Base-by-base conservation (phyloP, 2,329 filamentous ascomycete species). In the Zalaria obscura region DNA sequence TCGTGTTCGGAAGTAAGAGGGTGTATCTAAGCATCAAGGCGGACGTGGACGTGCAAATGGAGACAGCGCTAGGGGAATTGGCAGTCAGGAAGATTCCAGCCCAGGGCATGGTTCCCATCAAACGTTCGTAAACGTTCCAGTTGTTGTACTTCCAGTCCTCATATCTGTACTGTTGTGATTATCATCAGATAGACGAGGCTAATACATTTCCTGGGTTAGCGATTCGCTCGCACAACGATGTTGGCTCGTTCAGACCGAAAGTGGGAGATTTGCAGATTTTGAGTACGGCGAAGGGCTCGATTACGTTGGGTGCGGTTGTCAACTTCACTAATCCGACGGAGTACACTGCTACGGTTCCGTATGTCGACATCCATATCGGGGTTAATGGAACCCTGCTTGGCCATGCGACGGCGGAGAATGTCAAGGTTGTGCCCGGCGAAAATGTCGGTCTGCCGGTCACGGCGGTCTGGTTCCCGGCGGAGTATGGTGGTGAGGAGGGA, bases 251-350 rank as follows among this genome's bases (percentile, higher is more conserved):
- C 31, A 62, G 65, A 33, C 83, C 85, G 10, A 73, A 78, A 51
- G 67, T 94, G 44, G 76, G 77, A 42, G 76, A 81, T 46, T 63
- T 96, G 31, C 72, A 73, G 48, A 76, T 96, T 43, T 56, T 82
- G 34, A 76, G 82, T 42, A 93, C 87, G 0, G 80, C 80, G 1
- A 65, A 72, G 31, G 76, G 76, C 3, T 82, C 82, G 3, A 68
- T 95, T 37, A 76, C 73, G 18, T 64, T 96, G 31, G 69, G 78
- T 53, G 82, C 83, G 9, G 63, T 68, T 33, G 70, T 93, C 53
- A 93, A 91, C 55, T 71, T 94, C 45, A 93, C 84, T 3, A 98
- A 98, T 54, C 88, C 89, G 1, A 93, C 88, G 0, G 73, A 79
- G 3, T 95, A 96, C 58, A 79, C 83, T 4, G 88, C 86, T 3